Conservation (phyloP, 345 rosid genomes). For the Brassica napus region Da-Ae NC_063434.1:15734001-15734500, state of each 20-base stretch:
- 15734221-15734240: conserved; percentile 47
- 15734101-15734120: conserved; percentile 27
- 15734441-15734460: conserved; percentile 42
- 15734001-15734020: conserved; percentile 39
- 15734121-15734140: conserved; percentile 9
- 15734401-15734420: conserved; percentile 39
- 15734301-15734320: conserved; percentile 37
- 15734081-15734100: conserved; percentile 32
- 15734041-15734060: background rate
- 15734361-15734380: conserved; percentile 29
- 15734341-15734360: conserved; percentile 41
- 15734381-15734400: conserved; percentile 40
- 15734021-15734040: conserved; percentile 30
- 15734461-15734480: conserved; percentile 48
- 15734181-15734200: conserved; percentile 39
- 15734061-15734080: conserved; percentile 31
- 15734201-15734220: conserved; percentile 47
- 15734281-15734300: conserved; percentile 26
- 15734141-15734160: conserved; percentile 23
- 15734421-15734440: conserved; percentile 50
- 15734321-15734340: conserved; percentile 52
- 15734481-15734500: conserved; percentile 44
- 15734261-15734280: conserved; percentile 13
- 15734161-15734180: conserved; percentile 20
- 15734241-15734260: conserved; percentile 34